Evolutionary conservation across 805 yeast genomes (phyloP).

Genomic region (Candida quercuum): DNA sequence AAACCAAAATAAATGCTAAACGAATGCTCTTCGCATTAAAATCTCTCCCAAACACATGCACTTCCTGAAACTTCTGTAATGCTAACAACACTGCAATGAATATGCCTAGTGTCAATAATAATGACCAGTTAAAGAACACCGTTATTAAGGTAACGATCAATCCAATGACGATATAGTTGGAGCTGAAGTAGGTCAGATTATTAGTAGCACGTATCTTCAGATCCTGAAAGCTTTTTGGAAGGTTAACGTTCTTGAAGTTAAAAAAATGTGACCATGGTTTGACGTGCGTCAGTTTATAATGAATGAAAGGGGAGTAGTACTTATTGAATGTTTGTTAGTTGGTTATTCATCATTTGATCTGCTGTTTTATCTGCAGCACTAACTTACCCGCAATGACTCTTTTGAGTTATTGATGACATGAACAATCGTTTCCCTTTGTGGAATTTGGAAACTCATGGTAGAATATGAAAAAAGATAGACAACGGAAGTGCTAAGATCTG

Average conservation of each 20-base stretch:
- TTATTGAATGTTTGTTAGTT: too few species aligned
- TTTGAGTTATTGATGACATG: background rate
- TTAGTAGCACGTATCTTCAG: conserved; percentile 8
- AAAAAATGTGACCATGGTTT: conserved; percentile 19
- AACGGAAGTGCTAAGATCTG: too few species aligned
- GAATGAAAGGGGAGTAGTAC: conserved; percentile 19
- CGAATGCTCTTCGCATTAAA: conserved; percentile 7
- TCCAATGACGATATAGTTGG: conserved; percentile 18
- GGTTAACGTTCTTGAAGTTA: conserved; percentile 9
- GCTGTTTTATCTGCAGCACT: conserved; percentile 12
- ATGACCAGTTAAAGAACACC: conserved; percentile 15
- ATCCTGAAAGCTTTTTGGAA: conserved; percentile 11
- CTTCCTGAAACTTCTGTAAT: conserved; percentile 2
- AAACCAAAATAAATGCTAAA: background rate
- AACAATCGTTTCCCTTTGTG: background rate
- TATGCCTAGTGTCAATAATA: conserved; percentile 8
- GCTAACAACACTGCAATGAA: conserved; percentile 7
- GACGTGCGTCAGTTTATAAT: conserved; percentile 18
- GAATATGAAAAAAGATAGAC: too few species aligned
- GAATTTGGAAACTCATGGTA: too few species aligned
- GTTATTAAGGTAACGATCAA: conserved; percentile 10
- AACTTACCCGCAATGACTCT: background rate
- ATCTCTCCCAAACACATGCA: conserved; percentile 2
- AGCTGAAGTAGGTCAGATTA: conserved; percentile 18
- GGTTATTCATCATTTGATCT: too few species aligned